phyloP scores from a whole-genome alignment of 345 rosid genomes.

The Arabis alpina region DNA sequence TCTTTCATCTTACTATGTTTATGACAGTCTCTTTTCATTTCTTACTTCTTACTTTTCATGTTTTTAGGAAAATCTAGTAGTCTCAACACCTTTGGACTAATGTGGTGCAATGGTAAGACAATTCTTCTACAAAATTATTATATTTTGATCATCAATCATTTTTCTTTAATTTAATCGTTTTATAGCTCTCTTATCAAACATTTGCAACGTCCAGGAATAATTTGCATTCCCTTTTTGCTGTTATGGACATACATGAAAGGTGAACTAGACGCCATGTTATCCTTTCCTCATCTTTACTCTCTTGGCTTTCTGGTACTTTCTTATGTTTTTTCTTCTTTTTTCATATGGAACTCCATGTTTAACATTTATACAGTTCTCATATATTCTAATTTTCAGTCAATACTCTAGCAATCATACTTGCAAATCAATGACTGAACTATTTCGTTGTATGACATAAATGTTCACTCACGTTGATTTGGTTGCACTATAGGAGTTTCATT shows the following conservation, averaged over 20 bases:
- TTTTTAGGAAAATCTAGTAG: constrained; percentile 27
- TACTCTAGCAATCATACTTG: neutral
- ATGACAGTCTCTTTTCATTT: neutral
- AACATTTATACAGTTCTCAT: neutral
- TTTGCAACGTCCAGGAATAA: constrained; percentile 17
- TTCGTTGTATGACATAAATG: too few relatives aligned
- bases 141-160: neutral
- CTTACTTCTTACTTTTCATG: neutral
- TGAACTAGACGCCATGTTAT: constrained; percentile 53
- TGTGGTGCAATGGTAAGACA: constrained; percentile 37
- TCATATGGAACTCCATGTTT: neutral
- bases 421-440: too few relatives aligned
- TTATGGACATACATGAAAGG: constrained; percentile 66
- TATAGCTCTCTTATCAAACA: neutral
- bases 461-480: too few relatives aligned
- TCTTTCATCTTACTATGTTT: neutral
- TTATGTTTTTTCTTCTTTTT: neutral
- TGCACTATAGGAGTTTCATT: too few relatives aligned
- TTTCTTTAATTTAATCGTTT: neutral
- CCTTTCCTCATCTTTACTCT: constrained; percentile 58
- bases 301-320: constrained; percentile 61
- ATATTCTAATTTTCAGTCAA: neutral
- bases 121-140: neutral
- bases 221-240: constrained; percentile 36
- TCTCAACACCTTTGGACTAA: constrained; percentile 34